Evolutionary conservation across 2,329 filamentous ascomycete genomes (phyloP).

Genomic region (Ascochyta pisi): DNA sequence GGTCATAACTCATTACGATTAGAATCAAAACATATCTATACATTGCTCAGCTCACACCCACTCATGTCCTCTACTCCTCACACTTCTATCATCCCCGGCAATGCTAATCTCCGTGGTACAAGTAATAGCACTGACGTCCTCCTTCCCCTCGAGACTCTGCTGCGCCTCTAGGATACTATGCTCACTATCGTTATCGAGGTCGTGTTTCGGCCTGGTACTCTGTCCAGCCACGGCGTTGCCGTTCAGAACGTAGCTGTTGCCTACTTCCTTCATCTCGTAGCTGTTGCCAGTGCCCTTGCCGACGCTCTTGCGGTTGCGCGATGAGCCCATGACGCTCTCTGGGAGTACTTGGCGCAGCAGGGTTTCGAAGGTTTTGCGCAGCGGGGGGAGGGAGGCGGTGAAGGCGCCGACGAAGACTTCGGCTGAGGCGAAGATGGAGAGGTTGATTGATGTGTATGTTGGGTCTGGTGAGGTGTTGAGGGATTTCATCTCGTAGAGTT

Average conservation of each 20-base stretch:
- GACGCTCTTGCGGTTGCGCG: conserved; percentile 1
- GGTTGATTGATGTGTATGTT: conserved; percentile 31
- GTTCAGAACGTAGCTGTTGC: conserved; percentile 16
- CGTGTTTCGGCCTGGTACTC: conserved; percentile 1
- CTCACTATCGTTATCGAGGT: conserved; percentile 15
- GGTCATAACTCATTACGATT: background rate
- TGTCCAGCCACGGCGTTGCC: background rate
- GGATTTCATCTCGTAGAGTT: conserved; percentile 35
- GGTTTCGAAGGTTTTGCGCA: conserved; percentile 37
- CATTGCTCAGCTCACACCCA: background rate
- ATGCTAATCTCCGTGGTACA: conserved; percentile 14
- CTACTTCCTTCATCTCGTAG: conserved; percentile 24
- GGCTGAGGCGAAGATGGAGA: conserved; percentile 32
- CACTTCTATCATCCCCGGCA: conserved; percentile 4
- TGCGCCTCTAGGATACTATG: conserved; percentile 6
- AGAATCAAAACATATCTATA: background rate
- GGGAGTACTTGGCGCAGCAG: conserved; percentile 28
- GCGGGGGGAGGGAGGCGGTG: conserved; percentile 35
- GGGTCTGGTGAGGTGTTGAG: conserved; percentile 29
- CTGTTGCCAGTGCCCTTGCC: conserved; percentile 23
- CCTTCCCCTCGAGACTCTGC: conserved; percentile 5
- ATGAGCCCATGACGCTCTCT: conserved; percentile 24
- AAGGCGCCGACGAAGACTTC: conserved; percentile 39
- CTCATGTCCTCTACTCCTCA: conserved; percentile 5
- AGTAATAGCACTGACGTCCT: conserved; percentile 1